These are phyloP conservation scores for Globisporangium lucens DNA, from an alignment of 352 stramenopile species.

Conservation along the genomic window DNA sequence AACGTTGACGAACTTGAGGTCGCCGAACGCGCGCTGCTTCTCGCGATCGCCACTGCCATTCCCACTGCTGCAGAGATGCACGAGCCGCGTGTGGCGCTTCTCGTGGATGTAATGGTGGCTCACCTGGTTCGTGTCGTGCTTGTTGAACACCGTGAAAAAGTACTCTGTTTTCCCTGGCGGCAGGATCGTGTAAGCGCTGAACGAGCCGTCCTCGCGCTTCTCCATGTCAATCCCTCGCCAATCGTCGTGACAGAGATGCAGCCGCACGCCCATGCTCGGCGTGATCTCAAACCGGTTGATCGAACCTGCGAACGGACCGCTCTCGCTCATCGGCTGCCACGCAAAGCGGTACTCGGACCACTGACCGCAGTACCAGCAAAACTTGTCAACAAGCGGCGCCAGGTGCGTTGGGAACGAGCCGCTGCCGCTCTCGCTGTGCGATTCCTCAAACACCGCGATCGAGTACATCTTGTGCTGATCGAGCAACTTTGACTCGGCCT, in stretches of 20 bases:
- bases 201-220: conserved; percentile 49
- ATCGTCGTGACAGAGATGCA: conserved; percentile 71
- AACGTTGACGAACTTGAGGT: conserved; percentile 49
- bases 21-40: conserved; percentile 21
- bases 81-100: conserved; percentile 32
- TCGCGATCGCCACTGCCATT: neutral
- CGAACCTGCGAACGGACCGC: conserved; percentile 36
- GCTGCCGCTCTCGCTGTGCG: conserved; percentile 53
- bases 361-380: conserved; percentile 76
- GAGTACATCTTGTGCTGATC: conserved; percentile 80
- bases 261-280: conserved; percentile 35
- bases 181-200: conserved; percentile 56
- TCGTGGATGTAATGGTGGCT: conserved; percentile 48
- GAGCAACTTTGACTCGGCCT: conserved; percentile 30
- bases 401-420: conserved; percentile 51
- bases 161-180: conserved; percentile 73
- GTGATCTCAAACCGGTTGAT: conserved; percentile 29
- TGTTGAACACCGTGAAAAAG: conserved; percentile 58
- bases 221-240: conserved; percentile 72
- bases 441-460: conserved; percentile 69
- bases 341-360: conserved; percentile 76
- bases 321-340: conserved; percentile 42
- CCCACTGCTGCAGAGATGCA: conserved; percentile 6
- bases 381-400: conserved; percentile 52
- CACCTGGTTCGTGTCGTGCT: conserved; percentile 19